Evolutionary conservation across 2,329 filamentous ascomycete species (phyloP), one percentile per base, ranked within the genome.

Genomic region (Periconia sp.): DNA sequence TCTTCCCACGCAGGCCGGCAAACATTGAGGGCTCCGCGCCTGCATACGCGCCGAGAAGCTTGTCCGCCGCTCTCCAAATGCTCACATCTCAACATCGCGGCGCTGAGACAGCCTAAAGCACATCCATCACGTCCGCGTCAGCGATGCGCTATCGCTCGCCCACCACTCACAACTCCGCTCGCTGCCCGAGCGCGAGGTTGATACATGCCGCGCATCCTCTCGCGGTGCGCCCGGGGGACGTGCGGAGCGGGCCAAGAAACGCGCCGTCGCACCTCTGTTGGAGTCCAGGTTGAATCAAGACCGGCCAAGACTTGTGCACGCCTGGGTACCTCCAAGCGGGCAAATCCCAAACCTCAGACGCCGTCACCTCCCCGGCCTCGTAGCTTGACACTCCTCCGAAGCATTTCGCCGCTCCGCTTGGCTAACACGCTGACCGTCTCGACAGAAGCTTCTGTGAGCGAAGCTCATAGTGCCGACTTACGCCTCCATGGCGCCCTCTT

Each of bases 221-320:
- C 24, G 33, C 30, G 28, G 33, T 22, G 38, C 25, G 32, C 15
- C 26, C 30, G 17, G n/a, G 41, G 39, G 34, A 37, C 29, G 28
- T 39, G 48, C 36, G 30, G 40, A 29, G 46, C 30, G 26, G 38
- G 51, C 53, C 54, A 61, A 59, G 59, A 50, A 50, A 46, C 33
- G 38, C 29, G 23, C 32, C 43, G 65, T 68, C 63, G 57, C 65
- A 67, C 52, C 56, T 65, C 34, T 55, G 61, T 56, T 50, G 47
- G 55, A 62, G 45, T 45, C 46, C 35, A 39, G 48, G 41, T 37
- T 48, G 40, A 18, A 40, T 49, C 43, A 19, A 34, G 52, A 47
- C 29, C 48, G 35, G 46, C 52, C 54, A 60, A 53, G 33, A 19
- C 40, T 26, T 22, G 19, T 51, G 33, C 26, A 45, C 40, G 48